phyloP scores from a whole-genome alignment of 306 rosid species.

The Pterocarpus macrocarpus region DNA sequence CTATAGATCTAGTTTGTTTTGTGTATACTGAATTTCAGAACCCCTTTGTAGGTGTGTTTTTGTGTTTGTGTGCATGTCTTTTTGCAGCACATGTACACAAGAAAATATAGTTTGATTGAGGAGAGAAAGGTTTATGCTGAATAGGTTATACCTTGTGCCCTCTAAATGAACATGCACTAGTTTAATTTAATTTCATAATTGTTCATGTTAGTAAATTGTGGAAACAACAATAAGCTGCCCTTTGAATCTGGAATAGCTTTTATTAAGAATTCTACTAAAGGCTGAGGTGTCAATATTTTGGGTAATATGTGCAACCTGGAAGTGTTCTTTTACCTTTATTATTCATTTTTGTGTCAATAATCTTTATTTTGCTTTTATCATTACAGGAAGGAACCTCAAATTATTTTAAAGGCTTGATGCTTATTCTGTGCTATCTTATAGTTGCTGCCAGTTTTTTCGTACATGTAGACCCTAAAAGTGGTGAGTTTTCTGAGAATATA shows the following conservation, averaged over 20 bases:
- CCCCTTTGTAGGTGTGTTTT: too few relatives aligned
- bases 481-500: constrained; percentile 63
- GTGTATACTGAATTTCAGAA: constrained; percentile 6
- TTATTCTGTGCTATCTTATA: constrained; percentile 88
- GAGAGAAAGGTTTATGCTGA: neutral
- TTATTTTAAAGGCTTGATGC: constrained; percentile 96
- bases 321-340: neutral
- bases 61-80: neutral
- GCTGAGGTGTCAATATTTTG: neutral
- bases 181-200: constrained; percentile 1
- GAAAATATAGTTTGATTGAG: neutral
- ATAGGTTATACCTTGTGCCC: neutral
- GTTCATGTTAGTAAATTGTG: neutral
- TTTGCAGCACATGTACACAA: neutral
- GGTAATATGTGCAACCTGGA: neutral
- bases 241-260: neutral
- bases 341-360: constrained; percentile 1
- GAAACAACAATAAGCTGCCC: neutral
- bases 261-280: neutral
- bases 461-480: constrained; percentile 80
- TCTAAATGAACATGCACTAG: neutral
- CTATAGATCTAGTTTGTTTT: neutral
- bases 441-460: constrained; percentile 96
- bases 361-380: constrained; percentile 35
- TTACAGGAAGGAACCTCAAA: constrained; percentile 92